Evolutionary conservation across 108 stramenopile genomes (phyloP), one percentile per base, ranked within the genome.

Genomic region (Parietichytrium sp.): DNA sequence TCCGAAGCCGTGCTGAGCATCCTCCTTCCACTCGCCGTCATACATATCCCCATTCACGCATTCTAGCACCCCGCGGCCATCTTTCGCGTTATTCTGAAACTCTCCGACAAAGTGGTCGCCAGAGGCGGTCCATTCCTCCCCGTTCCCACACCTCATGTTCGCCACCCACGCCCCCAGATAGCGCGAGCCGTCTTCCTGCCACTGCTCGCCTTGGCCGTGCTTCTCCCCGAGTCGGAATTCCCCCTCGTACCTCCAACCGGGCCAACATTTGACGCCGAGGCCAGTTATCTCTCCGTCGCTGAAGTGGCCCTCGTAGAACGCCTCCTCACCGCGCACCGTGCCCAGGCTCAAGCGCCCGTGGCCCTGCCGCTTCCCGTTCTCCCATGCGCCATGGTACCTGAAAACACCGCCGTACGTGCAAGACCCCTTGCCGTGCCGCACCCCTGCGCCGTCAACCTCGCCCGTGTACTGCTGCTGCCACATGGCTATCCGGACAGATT

Each of bases 1-100:
- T 3, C 82, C 82, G 3, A 8, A 15, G 20, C 82, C 82, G 48
- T 83, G 82, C 7, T 20, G 26, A 20, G 3, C 13, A 15, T 54
- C 51, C 7, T 47, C 77, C 36, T 29, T 0, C 26, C 55, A 83
- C 25, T 79, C 72, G 38, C 82, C 82, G 36, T 83, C 79, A 36
- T 83, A 83, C 10, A 23, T 50, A 27, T 78, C 72, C 8, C 82
- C 82, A 8, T 78, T 77, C 29, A 26, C 78, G 36, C 20, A 83
- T 16, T 16, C 51, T 2, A 16, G 13, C 4, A 25, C 10, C 8
- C 82, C 82, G 0, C 38, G 51, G 47, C 82, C 82, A 27, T 61
- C 23, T 16, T 42, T 8, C 18, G 3, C 1, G 38, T 83, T 30
- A 7, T 49, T 4, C 30, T 8, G 8, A n/a, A 48, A 83, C 13